phyloP scores from a whole-genome alignment of 257 asterid genomes.

The Solanum etuberosum region DNA sequence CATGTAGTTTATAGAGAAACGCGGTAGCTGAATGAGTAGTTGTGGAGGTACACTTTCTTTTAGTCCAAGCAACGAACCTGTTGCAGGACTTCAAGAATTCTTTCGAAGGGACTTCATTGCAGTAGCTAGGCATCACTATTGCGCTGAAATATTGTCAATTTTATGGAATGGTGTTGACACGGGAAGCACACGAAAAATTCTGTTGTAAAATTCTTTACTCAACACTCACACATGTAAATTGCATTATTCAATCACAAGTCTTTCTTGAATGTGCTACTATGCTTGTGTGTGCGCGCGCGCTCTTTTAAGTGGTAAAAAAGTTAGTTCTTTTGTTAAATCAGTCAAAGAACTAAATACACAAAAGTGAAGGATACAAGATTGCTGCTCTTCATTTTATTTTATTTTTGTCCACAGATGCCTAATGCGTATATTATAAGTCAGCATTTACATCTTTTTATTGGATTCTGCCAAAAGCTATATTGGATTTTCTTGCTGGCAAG shows the following conservation, averaged over 20 bases:
- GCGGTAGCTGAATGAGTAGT: not conserved
- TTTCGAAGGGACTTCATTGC: not conserved
- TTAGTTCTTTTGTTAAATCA: not conserved
- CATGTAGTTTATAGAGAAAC: not conserved
- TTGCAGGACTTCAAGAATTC: conserved; percentile 1
- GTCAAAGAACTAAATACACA: not conserved
- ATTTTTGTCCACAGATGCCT: not conserved
- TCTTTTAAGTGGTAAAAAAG: not conserved
- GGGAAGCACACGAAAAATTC: conserved; percentile 9
- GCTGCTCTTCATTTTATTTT: not conserved
- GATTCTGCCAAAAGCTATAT: not conserved
- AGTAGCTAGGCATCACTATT: not conserved
- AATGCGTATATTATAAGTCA: not conserved
- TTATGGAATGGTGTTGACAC: conserved; percentile 1
- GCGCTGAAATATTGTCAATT: not conserved
- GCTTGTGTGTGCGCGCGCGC: not conserved
- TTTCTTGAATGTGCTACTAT: not conserved
- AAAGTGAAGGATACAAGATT: not conserved
- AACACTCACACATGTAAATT: conserved; percentile 33
- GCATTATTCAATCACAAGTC: conserved; percentile 20
- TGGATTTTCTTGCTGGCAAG: not conserved
- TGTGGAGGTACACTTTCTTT: not conserved
- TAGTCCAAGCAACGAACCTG: not conserved
- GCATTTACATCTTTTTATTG: not conserved
- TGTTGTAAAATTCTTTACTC: conserved; percentile 17